Evolutionary conservation across 2,329 filamentous ascomycete genomes (phyloP), one percentile per base, ranked within the genome.

Genomic region (Lecanicillium sp.): DNA sequence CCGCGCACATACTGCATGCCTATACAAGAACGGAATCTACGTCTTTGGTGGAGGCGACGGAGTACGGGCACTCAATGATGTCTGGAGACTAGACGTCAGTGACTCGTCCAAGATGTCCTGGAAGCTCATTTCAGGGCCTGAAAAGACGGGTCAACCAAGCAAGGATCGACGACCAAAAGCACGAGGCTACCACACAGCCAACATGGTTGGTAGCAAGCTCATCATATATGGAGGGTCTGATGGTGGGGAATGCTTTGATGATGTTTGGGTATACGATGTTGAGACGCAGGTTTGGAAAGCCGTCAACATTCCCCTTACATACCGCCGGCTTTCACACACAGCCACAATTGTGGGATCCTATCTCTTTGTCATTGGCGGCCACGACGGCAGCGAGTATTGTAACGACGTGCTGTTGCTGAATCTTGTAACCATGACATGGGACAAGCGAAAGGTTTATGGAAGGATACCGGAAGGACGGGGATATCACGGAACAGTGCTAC

Each of bases 371-470:
- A 69, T 84, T 11, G 80, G 80, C 33, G 80, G 80, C 18, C 80
- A 84, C 58, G 80, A 84, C 55, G 80, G 80, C 34, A 73, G 71
- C 51, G 78, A 83, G 54, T 84, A 84, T 60, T 76, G 71, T 41
- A 80, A 80, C 58, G 78, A 84, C 48, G 74, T 84, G 33, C 63
- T 84, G 41, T 63, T 83, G 36, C 66, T 84, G 22, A 84, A 84
- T 53, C 66, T 84, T 5, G 79, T 83, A 25, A 83, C 78, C 29
- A 83, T 84, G 80, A 72, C 76, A n/a, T 84, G 80, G 80, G 80
- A 84, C 53, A 72, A 70, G 52, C 68, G 80, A 44, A 73, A 67
- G 45, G 74, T 81, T 8, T 83, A 83, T 51, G 79, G 79, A 16
- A 58, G 73, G 45, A 69, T 74, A 9, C 79, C 78, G 1, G 74